phyloP scores from a whole-genome alignment of 2,329 filamentous ascomycete genomes.

The Epichloe typhina region DNA sequence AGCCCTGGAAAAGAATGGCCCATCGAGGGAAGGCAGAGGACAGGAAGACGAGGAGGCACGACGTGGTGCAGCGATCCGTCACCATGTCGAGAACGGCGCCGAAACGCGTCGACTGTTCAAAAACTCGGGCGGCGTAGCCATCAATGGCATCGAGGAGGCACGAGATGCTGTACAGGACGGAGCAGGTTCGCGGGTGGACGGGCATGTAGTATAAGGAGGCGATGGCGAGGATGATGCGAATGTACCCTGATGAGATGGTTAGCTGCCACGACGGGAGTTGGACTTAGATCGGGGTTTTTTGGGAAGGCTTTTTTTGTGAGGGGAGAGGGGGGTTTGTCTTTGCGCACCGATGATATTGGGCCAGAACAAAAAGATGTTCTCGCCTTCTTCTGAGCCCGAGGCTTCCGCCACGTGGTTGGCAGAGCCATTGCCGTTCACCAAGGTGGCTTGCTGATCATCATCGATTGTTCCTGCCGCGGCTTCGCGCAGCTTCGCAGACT shows the following conservation, averaged over 20 bases:
- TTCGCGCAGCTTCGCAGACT: conserved; percentile 22
- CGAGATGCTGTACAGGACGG: conserved; percentile 79
- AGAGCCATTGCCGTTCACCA: conserved; percentile 33
- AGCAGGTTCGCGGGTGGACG: conserved; percentile 91
- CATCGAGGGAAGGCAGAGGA: conserved; percentile 89
- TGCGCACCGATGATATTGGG: conserved; percentile 67
- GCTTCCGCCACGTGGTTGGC: conserved; percentile 21
- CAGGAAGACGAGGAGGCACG: conserved; percentile 87
- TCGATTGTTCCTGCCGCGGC: conserved; percentile 11
- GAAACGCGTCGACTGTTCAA: conserved; percentile 85
- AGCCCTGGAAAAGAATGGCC: conserved; percentile 83
- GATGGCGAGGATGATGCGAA: conserved; percentile 66
- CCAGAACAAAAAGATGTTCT: conserved; percentile 74
- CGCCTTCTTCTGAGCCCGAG: conserved; percentile 28
- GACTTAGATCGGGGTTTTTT: background rate
- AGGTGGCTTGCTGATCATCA: conserved; percentile 14
- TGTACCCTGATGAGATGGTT: conserved; percentile 45
- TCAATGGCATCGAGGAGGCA: conserved; percentile 93
- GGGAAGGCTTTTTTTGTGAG: background rate
- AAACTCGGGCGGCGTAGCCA: conserved; percentile 70
- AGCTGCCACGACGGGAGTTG: background rate
- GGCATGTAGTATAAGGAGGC: conserved; percentile 99
- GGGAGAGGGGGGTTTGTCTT: background rate
- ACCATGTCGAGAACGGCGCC: conserved; percentile 98
- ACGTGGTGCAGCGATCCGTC: conserved; percentile 92